Conservation (phyloP, 257 asterid genomes). For the Sherardia arvensis region DNA sequence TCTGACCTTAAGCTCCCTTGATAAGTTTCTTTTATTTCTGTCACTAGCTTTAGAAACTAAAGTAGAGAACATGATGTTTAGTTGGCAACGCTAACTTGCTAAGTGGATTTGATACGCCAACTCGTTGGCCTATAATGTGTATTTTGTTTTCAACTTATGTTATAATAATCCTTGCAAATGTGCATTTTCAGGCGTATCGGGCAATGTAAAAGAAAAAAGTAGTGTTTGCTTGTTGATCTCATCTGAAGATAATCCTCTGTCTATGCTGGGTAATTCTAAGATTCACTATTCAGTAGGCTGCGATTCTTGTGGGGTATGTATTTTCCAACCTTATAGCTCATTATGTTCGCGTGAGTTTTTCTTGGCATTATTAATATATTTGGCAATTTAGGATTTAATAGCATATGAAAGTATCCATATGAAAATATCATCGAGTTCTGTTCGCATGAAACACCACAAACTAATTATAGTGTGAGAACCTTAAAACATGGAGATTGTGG, state of each 20-base stretch:
- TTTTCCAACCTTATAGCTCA: not conserved
- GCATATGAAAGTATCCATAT: not conserved
- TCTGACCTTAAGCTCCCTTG: not conserved
- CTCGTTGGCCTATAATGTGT: not conserved
- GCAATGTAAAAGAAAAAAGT: not conserved
- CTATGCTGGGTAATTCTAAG: slow-evolving; percentile 25
- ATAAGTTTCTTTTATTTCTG: not conserved
- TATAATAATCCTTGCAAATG: not conserved
- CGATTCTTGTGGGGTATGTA: slow-evolving; percentile 60
- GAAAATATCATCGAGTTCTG: not conserved
- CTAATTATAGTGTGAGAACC: not conserved
- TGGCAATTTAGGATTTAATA: not conserved
- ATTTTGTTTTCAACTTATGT: not conserved
- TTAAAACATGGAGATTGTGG: not conserved
- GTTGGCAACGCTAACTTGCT: not conserved
- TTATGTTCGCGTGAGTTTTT: too few species aligned
- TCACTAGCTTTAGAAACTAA: not conserved
- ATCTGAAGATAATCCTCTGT: slow-evolving; percentile 21
- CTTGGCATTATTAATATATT: not conserved
- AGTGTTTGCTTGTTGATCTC: slow-evolving; percentile 19
- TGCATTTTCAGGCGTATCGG: slow-evolving; percentile 6
- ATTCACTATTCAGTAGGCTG: slow-evolving; percentile 45
- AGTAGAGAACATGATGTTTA: not conserved
- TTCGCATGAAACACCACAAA: not conserved
- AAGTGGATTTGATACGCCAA: not conserved